A percentile compares a stretch with the other conserved stretches of the same genome.
These are phyloP conservation scores for Pleurotus platypus DNA, from an alignment of 768 basidiomycete species.

Conservation along the genomic window DNA sequence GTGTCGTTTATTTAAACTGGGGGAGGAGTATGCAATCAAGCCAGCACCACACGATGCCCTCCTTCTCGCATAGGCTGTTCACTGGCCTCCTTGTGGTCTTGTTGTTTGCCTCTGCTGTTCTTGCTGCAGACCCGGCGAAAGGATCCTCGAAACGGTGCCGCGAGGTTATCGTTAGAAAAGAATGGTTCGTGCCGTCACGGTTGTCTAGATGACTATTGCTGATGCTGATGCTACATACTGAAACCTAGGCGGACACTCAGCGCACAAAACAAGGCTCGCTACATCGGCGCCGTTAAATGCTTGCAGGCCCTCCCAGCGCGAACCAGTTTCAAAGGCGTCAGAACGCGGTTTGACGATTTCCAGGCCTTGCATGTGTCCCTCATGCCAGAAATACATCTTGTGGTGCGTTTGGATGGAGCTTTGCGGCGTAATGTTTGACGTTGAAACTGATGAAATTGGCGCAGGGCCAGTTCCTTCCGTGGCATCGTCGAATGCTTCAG, in stretches of 20 bases:
- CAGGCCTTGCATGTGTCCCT: constrained; percentile 29
- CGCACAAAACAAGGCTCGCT: not conserved
- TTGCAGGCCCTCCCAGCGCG: constrained; percentile 22
- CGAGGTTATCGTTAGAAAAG: not conserved
- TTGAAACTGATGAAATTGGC: too few relatives aligned
- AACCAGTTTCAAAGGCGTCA: constrained; percentile 16
- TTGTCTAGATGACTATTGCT: not conserved
- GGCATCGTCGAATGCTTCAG: constrained; percentile 31
- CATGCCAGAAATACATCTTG: constrained; percentile 25
- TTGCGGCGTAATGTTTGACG: too few relatives aligned
- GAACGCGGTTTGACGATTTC: constrained; percentile 37
- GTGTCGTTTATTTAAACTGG: too few relatives aligned
- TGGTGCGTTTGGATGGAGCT: constrained; percentile 20
- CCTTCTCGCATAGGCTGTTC: too few relatives aligned
- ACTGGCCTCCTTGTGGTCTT: too few relatives aligned
- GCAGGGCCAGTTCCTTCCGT: constrained; percentile 33
- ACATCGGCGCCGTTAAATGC: constrained; percentile 12
- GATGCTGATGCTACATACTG: too few relatives aligned
- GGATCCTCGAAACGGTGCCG: not conserved
- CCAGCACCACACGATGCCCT: too few relatives aligned
- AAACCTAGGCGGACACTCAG: not conserved
- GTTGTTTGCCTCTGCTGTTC: too few relatives aligned
- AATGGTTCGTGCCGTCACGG: not conserved
- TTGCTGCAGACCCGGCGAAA: too few relatives aligned
- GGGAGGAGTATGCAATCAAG: too few relatives aligned